phyloP scores from a whole-genome alignment of 768 basidiomycete species.

The Tulasnella sp. region DNA sequence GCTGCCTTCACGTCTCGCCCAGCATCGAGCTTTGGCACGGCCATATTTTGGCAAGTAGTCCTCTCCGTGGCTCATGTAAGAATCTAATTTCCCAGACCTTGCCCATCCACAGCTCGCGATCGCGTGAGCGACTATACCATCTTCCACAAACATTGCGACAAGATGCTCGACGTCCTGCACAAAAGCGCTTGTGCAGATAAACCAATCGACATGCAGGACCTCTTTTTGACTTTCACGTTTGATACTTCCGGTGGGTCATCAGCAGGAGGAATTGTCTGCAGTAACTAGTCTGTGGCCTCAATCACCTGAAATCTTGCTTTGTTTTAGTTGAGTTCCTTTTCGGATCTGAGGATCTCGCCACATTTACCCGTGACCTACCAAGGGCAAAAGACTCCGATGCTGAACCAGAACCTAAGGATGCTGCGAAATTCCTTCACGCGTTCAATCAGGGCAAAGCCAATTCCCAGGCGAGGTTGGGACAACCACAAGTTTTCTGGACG shows the following conservation, averaged over 20 bases:
- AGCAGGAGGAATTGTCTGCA: too few species aligned
- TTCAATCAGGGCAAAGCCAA: constrained; percentile 6
- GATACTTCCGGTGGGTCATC: constrained; percentile 8
- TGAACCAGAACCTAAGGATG: not conserved
- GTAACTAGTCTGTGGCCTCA: too few species aligned
- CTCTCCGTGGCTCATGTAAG: too few species aligned
- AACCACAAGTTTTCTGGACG: not conserved
- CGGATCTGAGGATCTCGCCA: constrained; percentile 9
- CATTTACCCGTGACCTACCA: constrained; percentile 2
- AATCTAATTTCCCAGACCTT: too few species aligned
- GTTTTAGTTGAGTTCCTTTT: constrained; percentile 10
- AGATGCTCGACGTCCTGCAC: constrained; percentile 18
- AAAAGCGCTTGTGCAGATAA: constrained; percentile 23
- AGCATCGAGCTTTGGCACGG: constrained; percentile 25
- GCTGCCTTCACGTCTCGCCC: too few species aligned
- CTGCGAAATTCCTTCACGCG: constrained; percentile 1
- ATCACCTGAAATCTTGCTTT: too few species aligned
- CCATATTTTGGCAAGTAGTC: constrained; percentile 24
- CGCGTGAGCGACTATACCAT: constrained; percentile 9
- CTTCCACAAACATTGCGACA: constrained; percentile 19
- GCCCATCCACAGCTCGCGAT: constrained; percentile 20
- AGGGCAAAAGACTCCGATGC: not conserved
- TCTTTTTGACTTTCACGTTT: constrained; percentile 15
- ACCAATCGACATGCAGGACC: constrained; percentile 12
- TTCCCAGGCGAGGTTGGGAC: not conserved